Evolutionary conservation across 805 yeast species (phyloP).

Genomic region (Torulaspora quercuum): DNA sequence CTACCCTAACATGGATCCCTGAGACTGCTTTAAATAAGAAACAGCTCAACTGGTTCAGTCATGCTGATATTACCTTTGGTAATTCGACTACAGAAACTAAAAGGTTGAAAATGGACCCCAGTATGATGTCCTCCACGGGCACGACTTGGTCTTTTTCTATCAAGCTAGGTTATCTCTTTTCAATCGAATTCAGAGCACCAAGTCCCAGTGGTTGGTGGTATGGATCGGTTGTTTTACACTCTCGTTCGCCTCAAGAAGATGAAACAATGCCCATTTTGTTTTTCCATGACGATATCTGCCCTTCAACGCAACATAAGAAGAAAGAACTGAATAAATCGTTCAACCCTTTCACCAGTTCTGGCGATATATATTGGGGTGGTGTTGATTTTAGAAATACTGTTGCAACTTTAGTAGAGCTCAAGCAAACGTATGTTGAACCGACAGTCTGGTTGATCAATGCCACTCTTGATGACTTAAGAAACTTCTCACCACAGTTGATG

Average conservation of each 20-base stretch:
- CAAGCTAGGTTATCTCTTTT: conserved; percentile 56
- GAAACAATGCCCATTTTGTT: conserved; percentile 77
- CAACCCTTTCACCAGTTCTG: conserved; percentile 63
- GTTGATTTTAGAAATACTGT: conserved; percentile 62
- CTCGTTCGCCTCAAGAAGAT: conserved; percentile 43
- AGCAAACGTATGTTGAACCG: conserved; percentile 66
- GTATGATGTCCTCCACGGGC: conserved; percentile 13
- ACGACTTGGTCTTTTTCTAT: conserved; percentile 67
- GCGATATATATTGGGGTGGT: conserved; percentile 87
- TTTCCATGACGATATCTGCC: conserved; percentile 87
- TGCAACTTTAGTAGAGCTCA: conserved; percentile 54
- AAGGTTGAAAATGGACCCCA: conserved; percentile 12
- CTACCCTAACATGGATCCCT: conserved; percentile 29
- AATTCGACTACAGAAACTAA: conserved; percentile 45
- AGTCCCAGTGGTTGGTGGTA: conserved; percentile 80
- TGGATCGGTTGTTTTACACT: conserved; percentile 78
- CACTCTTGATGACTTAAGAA: conserved; percentile 44
- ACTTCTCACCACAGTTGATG: conserved; percentile 29
- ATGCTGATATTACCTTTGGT: conserved; percentile 39
- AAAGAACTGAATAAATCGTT: conserved; percentile 59
- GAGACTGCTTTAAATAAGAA: conserved; percentile 15
- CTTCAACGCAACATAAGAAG: conserved; percentile 65
- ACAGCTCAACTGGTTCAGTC: conserved; percentile 20
- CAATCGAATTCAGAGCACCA: conserved; percentile 81
- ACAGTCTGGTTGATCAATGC: conserved; percentile 78